Evolutionary conservation across 306 rosid genomes (phyloP), one percentile per base, ranked within the genome.

Genomic region (Argentina anserina): DNA sequence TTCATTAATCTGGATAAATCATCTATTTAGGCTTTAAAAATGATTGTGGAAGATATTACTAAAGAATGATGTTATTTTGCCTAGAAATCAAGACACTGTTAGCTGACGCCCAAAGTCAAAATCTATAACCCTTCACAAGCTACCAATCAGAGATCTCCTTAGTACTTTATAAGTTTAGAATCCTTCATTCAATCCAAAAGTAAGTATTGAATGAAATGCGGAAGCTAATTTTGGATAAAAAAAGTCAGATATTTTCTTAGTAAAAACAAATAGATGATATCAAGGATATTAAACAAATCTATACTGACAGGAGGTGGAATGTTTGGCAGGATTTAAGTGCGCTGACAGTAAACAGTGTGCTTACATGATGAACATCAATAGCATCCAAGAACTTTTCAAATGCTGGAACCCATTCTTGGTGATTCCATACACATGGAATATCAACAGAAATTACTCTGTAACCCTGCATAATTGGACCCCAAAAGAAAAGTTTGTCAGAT

Each of bases 371-470:
- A 72, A 94, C 99, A 76, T 94, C 96, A 20, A 94, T 94, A 70
- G 97, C 93, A 91, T 94, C 99, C 90, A 94, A 86, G 85, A 94
- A 94, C 82, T 94, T 94, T 74, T 94, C 99, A 82, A 94, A 94
- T 67, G 95, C 91, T 82, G 84, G 97, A 84, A 94, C 82, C 99
- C 99, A 94, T 77, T 94, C 97, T 20, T 81, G 83, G 75, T 91
- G 91, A 84, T 88, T 85, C 99, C 99, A 94, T 23, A 94, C 97
- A 17, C 96, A 85, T 28, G 99, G 99, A 64, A 91, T 91, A 81
- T 94, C 97, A 72, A 94, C 97, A 60, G 99, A 88, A 76, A 94
- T 88, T 69, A 94, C 86, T 41, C 99, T 91, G 83, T 94, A 94
- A 69, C 99, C 99, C 99, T 94, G 89, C 81, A 83, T 14, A 80